Percentiles rank a stretch among this genome's conserved stretches.
Evolutionary conservation across 305 asterid genomes (phyloP).

Genomic region (Fraxinus angustifolia): DNA sequence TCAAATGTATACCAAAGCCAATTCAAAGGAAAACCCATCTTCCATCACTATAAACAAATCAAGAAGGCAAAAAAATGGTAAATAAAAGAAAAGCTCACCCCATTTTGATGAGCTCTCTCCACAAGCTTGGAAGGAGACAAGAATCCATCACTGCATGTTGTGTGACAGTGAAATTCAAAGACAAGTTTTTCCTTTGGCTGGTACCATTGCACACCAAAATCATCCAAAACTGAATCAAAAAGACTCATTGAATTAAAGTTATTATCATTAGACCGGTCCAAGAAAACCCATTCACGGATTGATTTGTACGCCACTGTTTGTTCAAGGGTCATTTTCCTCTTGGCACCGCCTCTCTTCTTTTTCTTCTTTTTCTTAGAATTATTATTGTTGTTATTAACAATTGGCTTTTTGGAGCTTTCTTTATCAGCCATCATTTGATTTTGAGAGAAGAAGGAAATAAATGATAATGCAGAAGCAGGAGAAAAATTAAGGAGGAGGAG

Average conservation of each 20-base stretch:
- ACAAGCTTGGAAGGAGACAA: slow-evolving; percentile 88
- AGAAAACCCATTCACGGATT: slow-evolving; percentile 77
- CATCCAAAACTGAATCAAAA: slow-evolving; percentile 44
- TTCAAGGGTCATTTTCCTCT: slow-evolving; percentile 74
- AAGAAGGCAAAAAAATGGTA: not conserved
- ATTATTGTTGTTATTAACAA: slow-evolving; percentile 9
- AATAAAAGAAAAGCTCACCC: slow-evolving; percentile 46
- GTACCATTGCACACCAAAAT: slow-evolving; percentile 68
- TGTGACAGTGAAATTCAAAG: slow-evolving; percentile 82
- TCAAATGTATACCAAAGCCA: slow-evolving; percentile 13
- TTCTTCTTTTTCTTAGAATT: slow-evolving; percentile 49
- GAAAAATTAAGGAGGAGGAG: not conserved
- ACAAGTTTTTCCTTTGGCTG: slow-evolving; percentile 74
- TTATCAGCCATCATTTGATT: slow-evolving; percentile 47
- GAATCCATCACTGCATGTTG: slow-evolving; percentile 85
- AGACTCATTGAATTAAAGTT: slow-evolving; percentile 19
- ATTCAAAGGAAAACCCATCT: slow-evolving; percentile 2
- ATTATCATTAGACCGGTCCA: slow-evolving; percentile 48
- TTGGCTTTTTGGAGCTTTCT: slow-evolving; percentile 50
- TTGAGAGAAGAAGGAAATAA: not conserved
- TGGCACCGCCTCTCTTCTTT: slow-evolving; percentile 90
- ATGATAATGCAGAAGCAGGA: not conserved
- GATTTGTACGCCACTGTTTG: slow-evolving; percentile 79
- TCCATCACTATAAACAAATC: not conserved
- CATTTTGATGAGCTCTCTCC: slow-evolving; percentile 90